Base-by-base conservation (phyloP, 345 rosid genomes). In the Stellera chamaejasme region DNA sequence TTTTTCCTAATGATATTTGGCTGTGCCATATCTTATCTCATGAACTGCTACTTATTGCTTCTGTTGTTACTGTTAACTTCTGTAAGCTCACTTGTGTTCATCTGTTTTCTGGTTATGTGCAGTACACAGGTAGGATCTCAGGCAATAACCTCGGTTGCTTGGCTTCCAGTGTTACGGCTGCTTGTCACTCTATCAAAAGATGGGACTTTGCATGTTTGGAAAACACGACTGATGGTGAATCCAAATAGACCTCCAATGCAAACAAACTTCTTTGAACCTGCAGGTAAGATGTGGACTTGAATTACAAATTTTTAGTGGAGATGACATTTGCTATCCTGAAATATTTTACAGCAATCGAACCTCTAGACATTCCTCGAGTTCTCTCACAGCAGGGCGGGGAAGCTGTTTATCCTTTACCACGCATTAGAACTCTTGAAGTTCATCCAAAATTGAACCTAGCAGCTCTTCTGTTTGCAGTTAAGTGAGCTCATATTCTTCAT, bases 361-460 rank as follows among this genome's bases (percentile, higher is more conserved):
- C 88, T 48, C 74, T 89, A 55, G 97, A 93, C 71, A 73, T 93
- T 54, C 97, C 96, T 65, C 78, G 80, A 56, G 73, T 93, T 79
- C 80, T 93, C 60, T 89, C 92, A 61, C 96, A 89, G 69, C 91
- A 89, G 77, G 96, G 95, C 58, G 99, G 97, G 60, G 99, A 93
- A 81, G 70, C 99, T 47, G 92, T 93, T 63, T 93, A 89, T 70
- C 97, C 97, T 62, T 68, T 89, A 67, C 99, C 99, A 46, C 74
- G 85, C 48, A 83, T 93, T 62, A 87, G 66, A 76, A 72, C 80
- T 61, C 64, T 93, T 48, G 99, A 89, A 89, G 88, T 83, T 66
- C 99, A 93, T 62, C 82, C 97, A 70, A 93, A 81, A 75, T 66
- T 93, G 72, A 93, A 89, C 68, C 76, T 93, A 67, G 88, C 96